Evolutionary conservation across 1,139 yeast genomes (phyloP).

Genomic region (Chernovozyma sophiae-reginae): DNA sequence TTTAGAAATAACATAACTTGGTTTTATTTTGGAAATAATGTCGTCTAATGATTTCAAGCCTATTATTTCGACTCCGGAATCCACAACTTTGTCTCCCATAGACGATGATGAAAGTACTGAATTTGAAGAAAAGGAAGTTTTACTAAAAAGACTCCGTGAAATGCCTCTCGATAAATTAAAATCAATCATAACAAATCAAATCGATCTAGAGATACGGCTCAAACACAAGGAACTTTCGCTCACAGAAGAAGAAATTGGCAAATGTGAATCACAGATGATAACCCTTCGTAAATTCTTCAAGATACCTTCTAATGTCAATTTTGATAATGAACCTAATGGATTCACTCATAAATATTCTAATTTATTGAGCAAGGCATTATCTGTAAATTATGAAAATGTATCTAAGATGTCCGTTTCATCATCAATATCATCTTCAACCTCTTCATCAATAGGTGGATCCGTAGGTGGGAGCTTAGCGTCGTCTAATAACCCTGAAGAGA

Average conservation of each 20-base stretch:
- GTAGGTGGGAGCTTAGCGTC: conserved; percentile 1
- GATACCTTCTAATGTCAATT: conserved; percentile 32
- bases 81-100: background rate
- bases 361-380: conserved; percentile 31
- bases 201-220: conserved; percentile 66
- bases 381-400: conserved; percentile 24
- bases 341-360: conserved; percentile 47
- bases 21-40: too few species aligned
- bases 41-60: background rate
- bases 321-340: conserved; percentile 44
- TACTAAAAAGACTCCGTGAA: conserved; percentile 23
- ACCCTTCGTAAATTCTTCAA: conserved; percentile 53
- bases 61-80: conserved; percentile 2
- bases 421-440: background rate
- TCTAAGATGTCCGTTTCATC: conserved; percentile 3
- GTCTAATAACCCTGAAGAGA: conserved; percentile 7
- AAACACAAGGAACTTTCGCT: conserved; percentile 62
- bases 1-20: too few species aligned
- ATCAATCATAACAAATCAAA: conserved; percentile 43
- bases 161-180: conserved; percentile 38
- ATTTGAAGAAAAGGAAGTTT: conserved; percentile 10
- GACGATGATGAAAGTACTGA: background rate
- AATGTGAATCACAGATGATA: conserved; percentile 58
- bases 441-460: background rate
- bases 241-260: conserved; percentile 60